Percentiles rank a stretch among this genome's conserved stretches.
Evolutionary conservation across 306 rosid genomes (phyloP).

Genomic region (Quercus rubra): DNA sequence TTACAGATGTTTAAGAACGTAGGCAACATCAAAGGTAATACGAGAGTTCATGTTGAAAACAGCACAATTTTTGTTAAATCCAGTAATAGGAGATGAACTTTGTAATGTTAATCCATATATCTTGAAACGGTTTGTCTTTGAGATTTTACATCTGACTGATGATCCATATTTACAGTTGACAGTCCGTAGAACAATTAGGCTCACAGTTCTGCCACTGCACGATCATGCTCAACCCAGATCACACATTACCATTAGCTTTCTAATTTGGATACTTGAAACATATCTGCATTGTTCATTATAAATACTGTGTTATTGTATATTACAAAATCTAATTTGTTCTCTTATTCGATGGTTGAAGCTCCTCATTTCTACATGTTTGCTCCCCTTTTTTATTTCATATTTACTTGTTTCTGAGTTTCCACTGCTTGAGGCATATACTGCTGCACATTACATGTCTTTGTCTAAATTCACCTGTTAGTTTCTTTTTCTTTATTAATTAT

Average conservation of each 20-base stretch:
- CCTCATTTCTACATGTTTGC: neutral
- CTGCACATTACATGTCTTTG: slow-evolving; percentile 13
- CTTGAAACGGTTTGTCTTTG: neutral
- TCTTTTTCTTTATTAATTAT: neutral
- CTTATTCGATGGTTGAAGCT: neutral
- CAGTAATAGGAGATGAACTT: neutral
- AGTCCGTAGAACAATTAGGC: neutral
- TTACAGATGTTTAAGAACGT: neutral
- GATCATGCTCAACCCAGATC: neutral
- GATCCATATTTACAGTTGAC: neutral
- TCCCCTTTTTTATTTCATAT: neutral
- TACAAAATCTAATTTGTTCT: neutral
- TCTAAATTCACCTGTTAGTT: slow-evolving; percentile 22
- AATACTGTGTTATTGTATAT: neutral
- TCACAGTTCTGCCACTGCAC: neutral
- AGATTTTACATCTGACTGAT: neutral
- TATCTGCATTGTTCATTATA: neutral
- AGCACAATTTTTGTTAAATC: neutral
- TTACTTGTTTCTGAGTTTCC: slow-evolving; percentile 8
- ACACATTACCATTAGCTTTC: neutral
- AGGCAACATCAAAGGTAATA: neutral
- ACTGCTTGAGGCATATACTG: slow-evolving; percentile 6
- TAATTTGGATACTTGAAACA: neutral
- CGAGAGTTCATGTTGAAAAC: neutral
- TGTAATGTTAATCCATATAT: neutral